Evolutionary conservation across 805 yeast genomes (phyloP).

Genomic region (Yarrowia sp.): DNA sequence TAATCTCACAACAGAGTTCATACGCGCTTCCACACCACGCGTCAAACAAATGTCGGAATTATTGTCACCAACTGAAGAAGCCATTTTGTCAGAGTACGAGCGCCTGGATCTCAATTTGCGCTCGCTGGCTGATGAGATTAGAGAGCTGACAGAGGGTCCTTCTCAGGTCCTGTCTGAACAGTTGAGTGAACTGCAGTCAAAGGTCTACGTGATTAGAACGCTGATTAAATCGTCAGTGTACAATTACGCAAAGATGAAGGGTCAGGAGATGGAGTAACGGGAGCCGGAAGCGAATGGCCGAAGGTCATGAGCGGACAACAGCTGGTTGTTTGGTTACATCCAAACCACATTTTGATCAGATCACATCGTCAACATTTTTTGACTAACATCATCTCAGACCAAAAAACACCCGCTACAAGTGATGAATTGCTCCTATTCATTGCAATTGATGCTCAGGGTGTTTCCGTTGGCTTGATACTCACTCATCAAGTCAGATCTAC

Average conservation of each 20-base stretch:
- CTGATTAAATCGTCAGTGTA: conserved; percentile 66
- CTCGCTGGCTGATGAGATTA: conserved; percentile 29
- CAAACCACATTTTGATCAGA: too few relatives aligned
- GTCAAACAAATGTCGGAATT: conserved; percentile 32
- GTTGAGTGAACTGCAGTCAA: conserved; percentile 59
- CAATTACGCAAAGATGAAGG: conserved; percentile 16
- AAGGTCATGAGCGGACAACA: neutral
- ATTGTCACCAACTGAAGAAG: conserved; percentile 35
- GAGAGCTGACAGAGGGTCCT: conserved; percentile 29
- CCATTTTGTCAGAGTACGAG: conserved; percentile 1
- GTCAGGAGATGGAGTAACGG: conserved; percentile 58
- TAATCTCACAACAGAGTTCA: neutral
- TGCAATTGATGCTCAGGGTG: too few relatives aligned
- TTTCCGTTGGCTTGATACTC: too few relatives aligned
- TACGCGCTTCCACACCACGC: conserved; percentile 12
- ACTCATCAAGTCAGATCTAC: too few relatives aligned
- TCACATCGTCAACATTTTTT: too few relatives aligned
- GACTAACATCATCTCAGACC: too few relatives aligned
- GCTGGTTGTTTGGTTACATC: too few relatives aligned
- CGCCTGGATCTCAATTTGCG: conserved; percentile 5
- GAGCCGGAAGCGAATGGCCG: conserved; percentile 41
- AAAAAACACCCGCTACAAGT: too few relatives aligned
- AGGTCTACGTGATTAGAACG: conserved; percentile 63
- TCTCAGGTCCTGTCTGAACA: conserved; percentile 46
- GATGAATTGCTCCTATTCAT: too few relatives aligned